These are phyloP conservation scores for Globisporangium takayamanum DNA, from an alignment of 352 stramenopile genomes.

Conservation along the genomic window DNA sequence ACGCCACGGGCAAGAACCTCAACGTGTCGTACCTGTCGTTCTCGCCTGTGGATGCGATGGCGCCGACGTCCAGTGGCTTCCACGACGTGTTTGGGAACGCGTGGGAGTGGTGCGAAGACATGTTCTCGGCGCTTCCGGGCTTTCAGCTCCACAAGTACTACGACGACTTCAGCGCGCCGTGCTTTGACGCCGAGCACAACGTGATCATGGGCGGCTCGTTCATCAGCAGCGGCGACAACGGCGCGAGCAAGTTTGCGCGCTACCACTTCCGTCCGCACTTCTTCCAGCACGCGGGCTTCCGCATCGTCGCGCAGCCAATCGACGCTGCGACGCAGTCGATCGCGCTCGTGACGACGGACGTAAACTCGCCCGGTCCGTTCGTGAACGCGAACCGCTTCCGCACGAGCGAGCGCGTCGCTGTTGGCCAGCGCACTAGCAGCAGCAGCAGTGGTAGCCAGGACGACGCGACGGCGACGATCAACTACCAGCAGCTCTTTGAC, in stretches of 20 bases:
- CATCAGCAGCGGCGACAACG: conserved; percentile 92
- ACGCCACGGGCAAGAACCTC: conserved; percentile 73
- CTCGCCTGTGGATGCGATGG: conserved; percentile 84
- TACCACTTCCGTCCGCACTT: conserved; percentile 98
- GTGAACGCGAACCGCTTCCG: conserved; percentile 57
- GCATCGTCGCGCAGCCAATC: conserved; percentile 84
- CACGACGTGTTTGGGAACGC: conserved; percentile 93
- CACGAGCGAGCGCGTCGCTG: conserved; percentile 35
- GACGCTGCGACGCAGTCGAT: conserved; percentile 52
- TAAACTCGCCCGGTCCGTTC: conserved; percentile 65
- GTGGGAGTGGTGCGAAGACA: conserved; percentile 96
- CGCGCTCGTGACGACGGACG: conserved; percentile 54
- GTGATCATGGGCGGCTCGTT: conserved; percentile 96
- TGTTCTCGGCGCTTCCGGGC: conserved; percentile 90
- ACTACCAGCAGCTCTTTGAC: conserved; percentile 38
- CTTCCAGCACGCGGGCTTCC: conserved; percentile 95
- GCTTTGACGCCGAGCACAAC: conserved; percentile 95
- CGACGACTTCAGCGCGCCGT: conserved; percentile 97
- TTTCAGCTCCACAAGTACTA: conserved; percentile 92
- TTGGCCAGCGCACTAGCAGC: conserved; percentile 4
- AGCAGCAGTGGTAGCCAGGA: neutral
- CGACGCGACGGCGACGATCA: conserved; percentile 7
- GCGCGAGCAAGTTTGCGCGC: conserved; percentile 91
- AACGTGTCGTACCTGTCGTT: conserved; percentile 91
- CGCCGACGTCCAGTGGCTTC: conserved; percentile 74